phyloP scores from a whole-genome alignment of 192 early-diverging fungal genomes.

The Coemansia sp. region DNA sequence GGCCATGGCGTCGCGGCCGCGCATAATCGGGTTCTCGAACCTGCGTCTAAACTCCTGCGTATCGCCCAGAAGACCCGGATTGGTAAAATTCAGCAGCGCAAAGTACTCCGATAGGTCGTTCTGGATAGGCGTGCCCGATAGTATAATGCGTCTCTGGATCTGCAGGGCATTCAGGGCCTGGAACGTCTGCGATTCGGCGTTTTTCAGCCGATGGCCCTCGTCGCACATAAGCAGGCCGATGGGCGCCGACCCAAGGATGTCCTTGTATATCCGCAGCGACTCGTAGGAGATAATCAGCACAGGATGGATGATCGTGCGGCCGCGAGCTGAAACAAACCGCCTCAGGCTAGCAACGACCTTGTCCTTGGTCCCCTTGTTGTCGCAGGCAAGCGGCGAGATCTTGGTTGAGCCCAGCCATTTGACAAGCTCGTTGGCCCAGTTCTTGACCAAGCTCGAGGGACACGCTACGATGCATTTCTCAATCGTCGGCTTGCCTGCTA shows the following conservation, averaged over 20 bases:
- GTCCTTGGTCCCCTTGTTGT: conserved; percentile 86
- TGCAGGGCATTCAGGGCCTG: conserved; percentile 77
- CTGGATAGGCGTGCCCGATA: conserved; percentile 96
- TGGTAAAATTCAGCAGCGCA: conserved; percentile 89
- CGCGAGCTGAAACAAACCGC: conserved; percentile 79
- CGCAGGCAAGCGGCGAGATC: conserved; percentile 83
- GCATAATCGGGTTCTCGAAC: conserved; percentile 90
- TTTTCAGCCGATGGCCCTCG: conserved; percentile 95
- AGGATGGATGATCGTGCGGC: conserved; percentile 79
- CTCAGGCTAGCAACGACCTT: conserved; percentile 73
- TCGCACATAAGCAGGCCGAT: conserved; percentile 95
- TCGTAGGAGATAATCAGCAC: conserved; percentile 99
- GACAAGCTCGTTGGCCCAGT: conserved; percentile 97
- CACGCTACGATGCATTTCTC: conserved; percentile 97
- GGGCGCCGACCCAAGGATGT: conserved; percentile 70
- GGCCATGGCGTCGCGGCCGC: conserved; percentile 89
- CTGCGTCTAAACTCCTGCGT: conserved; percentile 85
- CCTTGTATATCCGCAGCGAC: conserved; percentile 79
- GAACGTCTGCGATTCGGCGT: conserved; percentile 81
- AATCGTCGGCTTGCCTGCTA: conserved; percentile 84
- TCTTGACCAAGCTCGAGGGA: conserved; percentile 90
- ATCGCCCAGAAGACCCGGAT: conserved; percentile 87
- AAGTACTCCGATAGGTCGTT: conserved; percentile 93
- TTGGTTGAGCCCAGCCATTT: conserved; percentile 89
- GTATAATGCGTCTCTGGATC: conserved; percentile 86